Evolutionary conservation across 2,329 filamentous ascomycete genomes (phyloP).

Genomic region (Fusarium equiseti): DNA sequence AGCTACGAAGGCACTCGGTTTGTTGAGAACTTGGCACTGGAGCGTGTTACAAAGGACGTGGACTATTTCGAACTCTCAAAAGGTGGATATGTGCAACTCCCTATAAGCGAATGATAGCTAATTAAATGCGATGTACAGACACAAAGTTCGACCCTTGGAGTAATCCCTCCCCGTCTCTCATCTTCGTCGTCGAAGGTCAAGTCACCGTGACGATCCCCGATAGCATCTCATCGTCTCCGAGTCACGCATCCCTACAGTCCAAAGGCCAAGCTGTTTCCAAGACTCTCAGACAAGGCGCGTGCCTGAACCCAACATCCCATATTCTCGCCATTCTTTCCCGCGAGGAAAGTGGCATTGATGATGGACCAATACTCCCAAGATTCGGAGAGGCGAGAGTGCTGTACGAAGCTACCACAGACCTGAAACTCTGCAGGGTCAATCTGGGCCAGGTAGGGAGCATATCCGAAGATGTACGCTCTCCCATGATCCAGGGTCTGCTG

Average conservation of each 20-base stretch:
- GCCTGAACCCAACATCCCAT: not conserved
- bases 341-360: not conserved
- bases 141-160: slow-evolving; percentile 1
- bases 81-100: fast-evolving
- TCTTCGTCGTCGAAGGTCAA: not conserved
- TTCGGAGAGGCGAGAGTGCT: not conserved
- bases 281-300: not conserved
- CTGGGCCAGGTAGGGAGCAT: not conserved
- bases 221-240: not conserved
- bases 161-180: not conserved
- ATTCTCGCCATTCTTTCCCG: not conserved
- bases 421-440: not conserved
- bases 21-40: not conserved
- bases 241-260: not conserved
- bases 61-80: not conserved
- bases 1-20: not conserved
- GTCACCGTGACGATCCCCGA: not conserved
- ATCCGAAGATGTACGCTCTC: not conserved
- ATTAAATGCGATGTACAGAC: fast-evolving
- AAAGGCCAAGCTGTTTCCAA: not conserved
- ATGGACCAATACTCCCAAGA: not conserved
- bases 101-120: not conserved
- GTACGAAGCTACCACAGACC: not conserved
- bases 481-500: not conserved
- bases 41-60: not conserved